phyloP scores from a whole-genome alignment of 2,329 filamentous ascomycete species.

The Plectosphaerella cucumerina region DNA sequence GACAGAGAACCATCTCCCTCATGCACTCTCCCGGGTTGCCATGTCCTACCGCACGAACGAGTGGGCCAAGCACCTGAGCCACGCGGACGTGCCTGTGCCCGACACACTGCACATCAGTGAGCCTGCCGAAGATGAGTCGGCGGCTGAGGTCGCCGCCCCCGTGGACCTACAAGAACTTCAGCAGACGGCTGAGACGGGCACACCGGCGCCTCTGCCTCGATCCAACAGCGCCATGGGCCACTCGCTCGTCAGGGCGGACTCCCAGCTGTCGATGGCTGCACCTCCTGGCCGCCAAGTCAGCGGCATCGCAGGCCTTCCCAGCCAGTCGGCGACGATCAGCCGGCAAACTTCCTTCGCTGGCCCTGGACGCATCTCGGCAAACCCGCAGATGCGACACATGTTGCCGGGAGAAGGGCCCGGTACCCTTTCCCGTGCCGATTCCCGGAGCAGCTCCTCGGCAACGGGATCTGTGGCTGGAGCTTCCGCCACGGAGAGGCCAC shows the following conservation, averaged over 20 bases:
- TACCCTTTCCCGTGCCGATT: constrained; percentile 8
- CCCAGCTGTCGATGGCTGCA: constrained; percentile 8
- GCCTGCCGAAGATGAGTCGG: constrained; percentile 22
- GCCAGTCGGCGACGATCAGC: background rate
- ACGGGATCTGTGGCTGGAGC: constrained; percentile 16
- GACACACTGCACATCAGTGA: constrained; percentile 54
- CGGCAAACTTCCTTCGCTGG: background rate
- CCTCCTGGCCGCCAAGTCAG: background rate
- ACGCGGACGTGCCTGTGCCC: constrained; percentile 67
- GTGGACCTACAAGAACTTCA: constrained; percentile 62
- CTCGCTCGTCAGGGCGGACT: constrained; percentile 7
- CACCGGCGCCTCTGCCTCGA: constrained; percentile 31
- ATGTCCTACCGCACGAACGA: constrained; percentile 88
- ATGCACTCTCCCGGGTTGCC: constrained; percentile 70
- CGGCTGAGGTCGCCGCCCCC: constrained; percentile 52
- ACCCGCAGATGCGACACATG: constrained; percentile 7
- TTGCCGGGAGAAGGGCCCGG: constrained; percentile 1
- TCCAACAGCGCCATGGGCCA: constrained; percentile 10
- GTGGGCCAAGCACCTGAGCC: constrained; percentile 86
- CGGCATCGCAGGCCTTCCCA: background rate
- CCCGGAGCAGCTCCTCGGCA: constrained; percentile 14
- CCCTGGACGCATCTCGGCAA: constrained; percentile 5
- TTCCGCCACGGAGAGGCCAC: constrained; percentile 6
- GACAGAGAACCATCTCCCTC: constrained; percentile 60
- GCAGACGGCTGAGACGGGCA: constrained; percentile 53